Base-by-base conservation (phyloP, 306 rosid genomes). In the Cicer chorassanicum region DNA sequence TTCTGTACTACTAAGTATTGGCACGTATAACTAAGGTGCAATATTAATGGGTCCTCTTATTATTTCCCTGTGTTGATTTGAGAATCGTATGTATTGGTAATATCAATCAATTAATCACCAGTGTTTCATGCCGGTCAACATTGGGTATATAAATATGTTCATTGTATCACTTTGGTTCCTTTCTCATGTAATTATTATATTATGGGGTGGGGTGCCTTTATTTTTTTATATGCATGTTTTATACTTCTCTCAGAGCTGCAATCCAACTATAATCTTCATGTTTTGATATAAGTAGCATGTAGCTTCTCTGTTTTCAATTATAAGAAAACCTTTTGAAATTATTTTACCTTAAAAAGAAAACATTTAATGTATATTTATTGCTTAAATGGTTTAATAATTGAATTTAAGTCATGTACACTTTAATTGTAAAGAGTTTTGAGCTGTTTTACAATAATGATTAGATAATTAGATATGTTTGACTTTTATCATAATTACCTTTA, bases 91-190 rank as follows among this genome's bases (percentile, higher is more conserved):
- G 36, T 29, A 29, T 29, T 4, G 8, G 34, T 41, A 9, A 19
- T 21, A 57, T 55, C 21, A 71, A 53, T 71, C 24, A 78, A 70
- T 49, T 42, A 9, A 19, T 49, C 7, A 43, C 21, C 40, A 59
- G 51, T 59, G 40, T 64, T 56, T 70, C 46, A 56, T 63, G 53
- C 12, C 60, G 65, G 74, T 77, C 86, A 78, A 74, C 74, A 79
- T 56, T n/a, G 39, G 41, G 60, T 40, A 57, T 43, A 63, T 74
- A 45, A 63, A 50, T 55, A 48, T 45, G 4, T 50, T 50, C 56
- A 51, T 9, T n/a, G 42, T 11, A 50, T 43, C 24, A 55, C 40
- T 70, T 48, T 50, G 46, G 41, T 74, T 51, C 46, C 41, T 64
- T 78, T 70, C 57, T 12, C 9, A 63, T 68, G 55, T 49, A n/a